Percentiles rank a stretch among this genome's conserved stretches.
Conservation (phyloP, 2,329 filamentous ascomycete species). For the Pseudocercospora crystallina region DNA sequence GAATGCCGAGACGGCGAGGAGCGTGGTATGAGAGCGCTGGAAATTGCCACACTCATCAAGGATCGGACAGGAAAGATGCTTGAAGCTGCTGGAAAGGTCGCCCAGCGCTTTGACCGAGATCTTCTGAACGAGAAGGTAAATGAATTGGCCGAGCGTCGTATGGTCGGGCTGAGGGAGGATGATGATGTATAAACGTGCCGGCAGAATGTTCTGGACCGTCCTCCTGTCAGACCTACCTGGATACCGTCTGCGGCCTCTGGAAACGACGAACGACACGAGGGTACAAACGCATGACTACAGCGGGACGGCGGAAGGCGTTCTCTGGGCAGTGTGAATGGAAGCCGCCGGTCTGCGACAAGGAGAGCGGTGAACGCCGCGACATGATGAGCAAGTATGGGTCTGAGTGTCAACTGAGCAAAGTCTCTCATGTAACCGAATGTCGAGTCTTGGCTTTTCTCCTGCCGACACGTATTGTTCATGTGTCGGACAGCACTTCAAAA, state of each 20-base stretch:
- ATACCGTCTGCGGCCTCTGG: no score
- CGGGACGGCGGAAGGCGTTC: no score
- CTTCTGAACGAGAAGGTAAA: slow-evolving; percentile 88
- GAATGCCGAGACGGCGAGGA: slow-evolving; percentile 95
- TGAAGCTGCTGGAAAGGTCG: slow-evolving; percentile 86
- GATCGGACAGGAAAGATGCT: slow-evolving; percentile 86
- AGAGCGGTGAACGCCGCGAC: no score
- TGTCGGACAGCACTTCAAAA: neutral
- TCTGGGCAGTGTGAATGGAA: no score
- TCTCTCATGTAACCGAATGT: no score
- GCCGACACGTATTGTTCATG: slow-evolving; percentile 2
- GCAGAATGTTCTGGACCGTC: no score
- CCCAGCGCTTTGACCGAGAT: slow-evolving; percentile 75
- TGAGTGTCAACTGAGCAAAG: no score
- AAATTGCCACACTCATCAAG: slow-evolving; percentile 82
- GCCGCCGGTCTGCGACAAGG: no score
- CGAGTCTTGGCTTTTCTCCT: slow-evolving; percentile 2
- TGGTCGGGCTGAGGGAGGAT: slow-evolving; percentile 62
- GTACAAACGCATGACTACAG: no score
- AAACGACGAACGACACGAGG: no score
- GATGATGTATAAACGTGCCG: slow-evolving; percentile 31
- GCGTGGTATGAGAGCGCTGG: slow-evolving; percentile 88
- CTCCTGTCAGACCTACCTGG: no score
- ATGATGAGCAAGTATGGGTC: no score
- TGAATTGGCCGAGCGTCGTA: slow-evolving; percentile 72